phyloP scores from a whole-genome alignment of 768 basidiomycete species.

The Lentinula aciculospora region DNA sequence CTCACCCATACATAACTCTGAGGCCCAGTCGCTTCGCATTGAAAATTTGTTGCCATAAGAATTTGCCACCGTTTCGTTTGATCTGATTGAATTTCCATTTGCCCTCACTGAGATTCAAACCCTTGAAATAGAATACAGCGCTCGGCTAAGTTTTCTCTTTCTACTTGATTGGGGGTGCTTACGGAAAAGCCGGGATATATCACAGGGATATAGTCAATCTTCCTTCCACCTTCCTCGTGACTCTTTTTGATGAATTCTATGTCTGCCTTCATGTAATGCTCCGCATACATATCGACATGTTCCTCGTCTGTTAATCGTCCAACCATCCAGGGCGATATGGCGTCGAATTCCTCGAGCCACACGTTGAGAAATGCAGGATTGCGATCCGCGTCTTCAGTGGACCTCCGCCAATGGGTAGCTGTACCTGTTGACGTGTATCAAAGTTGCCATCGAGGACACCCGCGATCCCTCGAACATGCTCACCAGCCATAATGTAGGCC shows the following conservation, averaged over 20 bases:
- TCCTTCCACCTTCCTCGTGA: slow-evolving; percentile 38
- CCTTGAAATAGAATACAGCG: slow-evolving; percentile 30
- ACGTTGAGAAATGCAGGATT: slow-evolving; percentile 61
- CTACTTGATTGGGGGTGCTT: slow-evolving; percentile 21
- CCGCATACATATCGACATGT: slow-evolving; percentile 59
- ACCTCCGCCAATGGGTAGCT: slow-evolving; percentile 73
- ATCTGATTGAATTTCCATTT: slow-evolving; percentile 71
- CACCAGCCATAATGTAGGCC: slow-evolving; percentile 55
- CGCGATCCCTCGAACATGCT: neutral
- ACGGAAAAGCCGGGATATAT: slow-evolving; percentile 81
- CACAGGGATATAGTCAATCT: slow-evolving; percentile 79
- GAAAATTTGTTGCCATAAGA: slow-evolving; percentile 75
- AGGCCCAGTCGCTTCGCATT: slow-evolving; percentile 60
- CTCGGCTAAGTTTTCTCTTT: neutral
- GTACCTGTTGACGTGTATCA: slow-evolving; percentile 35
- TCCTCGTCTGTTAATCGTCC: slow-evolving; percentile 59
- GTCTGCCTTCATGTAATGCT: slow-evolving; percentile 60
- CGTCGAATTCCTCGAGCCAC: slow-evolving; percentile 76
- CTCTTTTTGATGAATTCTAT: slow-evolving; percentile 49
- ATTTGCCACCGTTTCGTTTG: slow-evolving; percentile 66
- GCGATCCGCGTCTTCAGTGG: slow-evolving; percentile 61
- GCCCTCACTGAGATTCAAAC: slow-evolving; percentile 65
- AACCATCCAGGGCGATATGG: slow-evolving; percentile 80
- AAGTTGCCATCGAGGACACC: neutral
- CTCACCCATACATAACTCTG: slow-evolving; percentile 48